Evolutionary conservation across 192 early-diverging fungal genomes (phyloP), one percentile per base, ranked within the genome.

Genomic region (Hyaloraphidium curvatum): DNA sequence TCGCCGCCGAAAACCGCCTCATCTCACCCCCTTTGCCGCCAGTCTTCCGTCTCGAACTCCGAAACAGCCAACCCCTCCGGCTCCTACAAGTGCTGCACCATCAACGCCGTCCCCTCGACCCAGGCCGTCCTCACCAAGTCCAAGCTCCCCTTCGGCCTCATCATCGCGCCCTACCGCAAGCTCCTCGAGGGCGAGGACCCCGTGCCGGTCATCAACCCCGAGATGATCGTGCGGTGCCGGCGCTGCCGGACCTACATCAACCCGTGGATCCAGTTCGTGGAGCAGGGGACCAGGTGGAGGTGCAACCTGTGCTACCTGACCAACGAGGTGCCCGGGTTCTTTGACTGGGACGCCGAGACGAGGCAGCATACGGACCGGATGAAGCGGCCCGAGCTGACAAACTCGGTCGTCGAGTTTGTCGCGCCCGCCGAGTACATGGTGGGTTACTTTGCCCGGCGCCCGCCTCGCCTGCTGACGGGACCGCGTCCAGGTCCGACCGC

Each of bases 351-450:
- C 59, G 62, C 80, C 39, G 78, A 82, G 19, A 80, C 82, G 11
- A 77, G 89, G 62, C 65, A 69, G 50, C 83, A 77, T 28, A 73
- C 78, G 21, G 84, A 97, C 62, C 76, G 90, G 35, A 84, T 89
- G 86, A 65, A 77, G 39, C 79, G 91, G 25, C 71, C 85, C 4
- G 93, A 97, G 51, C 67, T 97, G 41, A 94, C 84, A 57, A 74
- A 91, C 60, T 70, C 78, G 3, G 83, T 85, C 30, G 84, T 97
- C 0, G 93, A 97, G 66, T 95, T 86, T 68, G 72, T 95, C 55
- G 93, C 93, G 17, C 91, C 93, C 2, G 82, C 84, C 55, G 91
- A 95, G 62, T 97, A 97, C 65, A 97, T 95, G 91, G 82, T 81
- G 59, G 48, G 29, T 51, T 27, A 21, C 14, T 11, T 16, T 48